Conservation (phyloP, 2,329 filamentous ascomycete genomes). For the Lasiodiplodia gonubiensis region DNA sequence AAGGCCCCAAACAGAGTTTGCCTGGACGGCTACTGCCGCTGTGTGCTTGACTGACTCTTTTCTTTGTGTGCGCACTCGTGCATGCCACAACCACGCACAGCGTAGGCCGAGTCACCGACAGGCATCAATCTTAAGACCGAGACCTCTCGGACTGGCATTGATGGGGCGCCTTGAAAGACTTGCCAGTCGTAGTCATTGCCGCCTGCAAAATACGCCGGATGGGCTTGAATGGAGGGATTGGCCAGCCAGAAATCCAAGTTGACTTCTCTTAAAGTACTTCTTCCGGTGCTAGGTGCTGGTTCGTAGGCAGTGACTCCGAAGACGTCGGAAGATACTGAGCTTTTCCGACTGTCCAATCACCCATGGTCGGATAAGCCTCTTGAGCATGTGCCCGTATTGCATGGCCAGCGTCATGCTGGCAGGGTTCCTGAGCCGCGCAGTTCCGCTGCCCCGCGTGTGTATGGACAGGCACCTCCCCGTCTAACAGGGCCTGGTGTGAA, state of each 20-base stretch:
- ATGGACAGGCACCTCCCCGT: conserved; percentile 10
- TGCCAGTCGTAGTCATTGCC: background rate
- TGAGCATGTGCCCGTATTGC: background rate
- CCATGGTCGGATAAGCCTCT: conserved; percentile 10
- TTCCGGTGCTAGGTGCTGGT: background rate
- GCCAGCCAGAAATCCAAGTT: background rate
- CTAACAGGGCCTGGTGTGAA: background rate
- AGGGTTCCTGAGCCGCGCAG: conserved; percentile 21
- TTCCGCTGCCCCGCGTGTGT: conserved; percentile 21
- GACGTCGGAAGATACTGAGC: background rate
- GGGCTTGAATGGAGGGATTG: background rate
- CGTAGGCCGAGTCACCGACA: background rate
- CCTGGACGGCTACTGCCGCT: conserved; percentile 15
- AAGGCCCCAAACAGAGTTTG: background rate
- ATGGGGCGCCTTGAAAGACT: conserved; percentile 13
- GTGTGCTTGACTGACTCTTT: background rate
- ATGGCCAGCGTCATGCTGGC: conserved; percentile 1
- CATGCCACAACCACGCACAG: background rate
- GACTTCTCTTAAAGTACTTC: background rate
- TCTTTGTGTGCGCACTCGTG: background rate
- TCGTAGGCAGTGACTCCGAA: background rate
- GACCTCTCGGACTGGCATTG: background rate
- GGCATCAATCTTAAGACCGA: conserved; percentile 5
- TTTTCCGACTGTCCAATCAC: conserved; percentile 15
- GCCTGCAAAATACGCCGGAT: background rate